Evolutionary conservation across 148 eudicot genomes (phyloP), one percentile per base, ranked within the genome.

Genomic region (Arctostaphylos glauca): DNA sequence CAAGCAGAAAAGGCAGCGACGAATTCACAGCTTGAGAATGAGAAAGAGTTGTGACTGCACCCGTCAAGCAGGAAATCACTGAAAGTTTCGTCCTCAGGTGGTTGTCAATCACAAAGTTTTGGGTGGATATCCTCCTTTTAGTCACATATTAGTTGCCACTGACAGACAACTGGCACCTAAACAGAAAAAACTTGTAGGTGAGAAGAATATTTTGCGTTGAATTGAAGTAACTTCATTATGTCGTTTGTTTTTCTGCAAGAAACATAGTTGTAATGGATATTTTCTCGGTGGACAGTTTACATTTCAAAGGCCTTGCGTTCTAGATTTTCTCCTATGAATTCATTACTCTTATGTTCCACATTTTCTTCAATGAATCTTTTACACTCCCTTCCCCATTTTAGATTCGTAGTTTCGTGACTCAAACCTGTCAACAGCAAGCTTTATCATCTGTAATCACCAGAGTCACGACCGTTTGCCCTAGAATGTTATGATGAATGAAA

Each of bases 1-100:
- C 94, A 91, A 87, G 90, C 98, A 3, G 94, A 89, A 86, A 94
- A 91, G 84, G 96, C 93, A 46, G 93, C 91, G 79, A 79, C 88
- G 50, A 88, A 85, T 80, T 85, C 88, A 55, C 86, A 81, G 72
- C 89, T 78, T 38, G 91, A 82, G 58, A 50, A 49, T 80, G 94
- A 90, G 72, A 89, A 83, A 83, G 96, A 93, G 19, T 71, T 91
- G 82, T 92, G 70, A 88, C 66, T 7, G 9, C 77, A 25, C 43
- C 71, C 16, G 43, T 16, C 6, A 66, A 52, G 46, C 79, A 76
- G 79, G 21, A 53, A 2, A 31, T 25, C 43, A 25, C 10, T 49
- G 54, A 6, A 76, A 76, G 60, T 46, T 53, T 25, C 60, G 3
- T 25, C 59, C 79, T 5, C 15, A 0, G 41, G 58, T 75, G 54